phyloP scores from a whole-genome alignment of 768 basidiomycete genomes.

The Hysterangium stoloniferum region DNA sequence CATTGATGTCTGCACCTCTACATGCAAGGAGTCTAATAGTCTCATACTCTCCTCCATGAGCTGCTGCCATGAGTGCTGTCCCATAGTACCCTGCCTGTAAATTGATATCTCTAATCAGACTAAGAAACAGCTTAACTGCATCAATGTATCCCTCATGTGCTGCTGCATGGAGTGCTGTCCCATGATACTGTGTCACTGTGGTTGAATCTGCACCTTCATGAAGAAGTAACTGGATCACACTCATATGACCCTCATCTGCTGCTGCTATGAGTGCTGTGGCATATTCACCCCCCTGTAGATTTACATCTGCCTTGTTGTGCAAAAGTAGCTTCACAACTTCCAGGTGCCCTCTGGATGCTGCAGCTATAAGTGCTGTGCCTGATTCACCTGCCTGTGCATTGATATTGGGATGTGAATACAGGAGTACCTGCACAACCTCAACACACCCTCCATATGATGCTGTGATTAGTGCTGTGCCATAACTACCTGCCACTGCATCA shows the following conservation, averaged over 20 bases:
- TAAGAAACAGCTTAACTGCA: not conserved
- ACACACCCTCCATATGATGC: too few relatives aligned
- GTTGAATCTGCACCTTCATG: slow-evolving; percentile 12
- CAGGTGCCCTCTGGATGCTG: not conserved
- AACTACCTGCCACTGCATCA: too few relatives aligned
- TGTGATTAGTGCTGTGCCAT: too few relatives aligned
- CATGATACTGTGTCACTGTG: not conserved
- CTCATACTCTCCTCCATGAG: not conserved
- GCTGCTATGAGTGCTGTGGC: slow-evolving; percentile 5
- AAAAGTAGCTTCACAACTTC: slow-evolving; percentile 5
- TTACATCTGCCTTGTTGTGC: slow-evolving; percentile 6
- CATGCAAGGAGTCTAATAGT: not conserved
- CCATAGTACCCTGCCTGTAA: slow-evolving; percentile 7
- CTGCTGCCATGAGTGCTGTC: slow-evolving; percentile 2
- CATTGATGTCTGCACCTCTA: not conserved
- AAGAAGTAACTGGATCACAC: slow-evolving; percentile 6
- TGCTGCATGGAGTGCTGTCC: not conserved
- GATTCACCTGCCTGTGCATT: too few relatives aligned
- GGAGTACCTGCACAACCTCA: too few relatives aligned
- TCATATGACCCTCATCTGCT: not conserved
- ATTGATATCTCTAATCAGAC: slow-evolving; percentile 7
- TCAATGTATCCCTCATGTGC: not conserved
- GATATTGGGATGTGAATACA: too few relatives aligned
- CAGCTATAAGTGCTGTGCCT: too few relatives aligned
- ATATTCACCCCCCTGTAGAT: slow-evolving; percentile 8